Conservation (phyloP, 768 basidiomycete species). For the Phanerochaete carnosa region DNA sequence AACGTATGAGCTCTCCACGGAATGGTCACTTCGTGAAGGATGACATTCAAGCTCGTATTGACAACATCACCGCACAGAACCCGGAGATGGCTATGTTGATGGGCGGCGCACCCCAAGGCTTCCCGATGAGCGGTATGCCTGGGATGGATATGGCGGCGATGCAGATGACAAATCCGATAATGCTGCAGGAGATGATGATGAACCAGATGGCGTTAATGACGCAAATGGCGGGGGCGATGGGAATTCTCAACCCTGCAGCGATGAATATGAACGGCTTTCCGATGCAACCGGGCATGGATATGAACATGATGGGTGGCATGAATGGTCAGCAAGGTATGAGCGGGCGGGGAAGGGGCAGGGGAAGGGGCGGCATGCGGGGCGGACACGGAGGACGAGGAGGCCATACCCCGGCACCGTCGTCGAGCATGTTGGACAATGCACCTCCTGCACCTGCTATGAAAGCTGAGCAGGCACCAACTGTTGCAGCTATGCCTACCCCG, state of each 20-base stretch:
- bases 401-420: slow-evolving; percentile 18
- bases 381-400: slow-evolving; percentile 20
- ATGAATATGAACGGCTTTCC: slow-evolving; percentile 60
- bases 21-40: slow-evolving; percentile 33
- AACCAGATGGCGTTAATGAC: slow-evolving; percentile 92
- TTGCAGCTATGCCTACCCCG: slow-evolving; percentile 15
- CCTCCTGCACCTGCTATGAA: not conserved
- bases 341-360: slow-evolving; percentile 28
- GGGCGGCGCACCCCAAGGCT: slow-evolving; percentile 20
- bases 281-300: slow-evolving; percentile 49
- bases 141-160: slow-evolving; percentile 66
- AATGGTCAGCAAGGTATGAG: slow-evolving; percentile 27
- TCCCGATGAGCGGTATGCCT: slow-evolving; percentile 29
- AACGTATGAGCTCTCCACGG: slow-evolving; percentile 62
- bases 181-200: slow-evolving; percentile 89
- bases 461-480: slow-evolving; percentile 16
- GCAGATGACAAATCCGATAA: slow-evolving; percentile 61
- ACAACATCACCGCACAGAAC: slow-evolving; percentile 66
- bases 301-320: slow-evolving; percentile 47
- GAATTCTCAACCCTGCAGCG: slow-evolving; percentile 62
- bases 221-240: slow-evolving; percentile 85
- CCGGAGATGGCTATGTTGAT: slow-evolving; percentile 47
- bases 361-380: slow-evolving; percentile 17
- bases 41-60: slow-evolving; percentile 76
- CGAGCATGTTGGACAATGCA: slow-evolving; percentile 13